Evolutionary conservation across 2,329 filamentous ascomycete species (phyloP).

Genomic region (Ramularia endophylla): DNA sequence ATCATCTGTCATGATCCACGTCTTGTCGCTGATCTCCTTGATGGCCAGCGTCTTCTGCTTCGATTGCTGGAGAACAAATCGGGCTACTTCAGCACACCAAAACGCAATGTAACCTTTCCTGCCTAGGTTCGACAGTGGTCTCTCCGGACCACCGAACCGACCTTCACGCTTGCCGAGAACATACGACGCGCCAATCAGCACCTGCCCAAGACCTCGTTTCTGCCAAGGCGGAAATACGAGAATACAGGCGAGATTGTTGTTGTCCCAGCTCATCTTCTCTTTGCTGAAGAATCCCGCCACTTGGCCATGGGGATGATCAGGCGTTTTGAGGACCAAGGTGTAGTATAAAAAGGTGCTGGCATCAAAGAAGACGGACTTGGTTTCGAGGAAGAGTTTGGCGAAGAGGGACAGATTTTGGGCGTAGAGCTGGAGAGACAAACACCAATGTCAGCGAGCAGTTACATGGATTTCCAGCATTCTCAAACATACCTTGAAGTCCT

Average conservation of each 20-base stretch:
- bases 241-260: slow-evolving; percentile 96
- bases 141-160: slow-evolving; percentile 85
- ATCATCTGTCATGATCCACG: slow-evolving; percentile 81
- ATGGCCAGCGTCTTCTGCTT: slow-evolving; percentile 55
- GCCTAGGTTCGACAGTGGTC: slow-evolving; percentile 82
- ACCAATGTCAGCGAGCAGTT: neutral
- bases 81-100: slow-evolving; percentile 78
- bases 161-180: slow-evolving; percentile 80
- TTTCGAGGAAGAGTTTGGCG: slow-evolving; percentile 94
- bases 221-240: slow-evolving; percentile 95
- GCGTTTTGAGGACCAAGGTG: slow-evolving; percentile 65
- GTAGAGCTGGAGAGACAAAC: slow-evolving; percentile 54
- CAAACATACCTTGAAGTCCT: slow-evolving; percentile 57
- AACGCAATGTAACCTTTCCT: slow-evolving; percentile 75
- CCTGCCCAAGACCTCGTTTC: slow-evolving; percentile 75
- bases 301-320: slow-evolving; percentile 38
- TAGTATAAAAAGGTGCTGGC: slow-evolving; percentile 94
- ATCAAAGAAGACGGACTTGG: slow-evolving; percentile 98
- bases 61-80: slow-evolving; percentile 50
- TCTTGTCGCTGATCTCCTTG: slow-evolving; percentile 65
- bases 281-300: slow-evolving; percentile 98
- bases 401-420: slow-evolving; percentile 95
- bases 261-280: slow-evolving; percentile 98
- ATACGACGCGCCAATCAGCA: slow-evolving; percentile 91
- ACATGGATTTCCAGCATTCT: too few relatives aligned